Conservation (phyloP, 148 eudicot genomes). For the Amaranthus palmeri region DNA sequence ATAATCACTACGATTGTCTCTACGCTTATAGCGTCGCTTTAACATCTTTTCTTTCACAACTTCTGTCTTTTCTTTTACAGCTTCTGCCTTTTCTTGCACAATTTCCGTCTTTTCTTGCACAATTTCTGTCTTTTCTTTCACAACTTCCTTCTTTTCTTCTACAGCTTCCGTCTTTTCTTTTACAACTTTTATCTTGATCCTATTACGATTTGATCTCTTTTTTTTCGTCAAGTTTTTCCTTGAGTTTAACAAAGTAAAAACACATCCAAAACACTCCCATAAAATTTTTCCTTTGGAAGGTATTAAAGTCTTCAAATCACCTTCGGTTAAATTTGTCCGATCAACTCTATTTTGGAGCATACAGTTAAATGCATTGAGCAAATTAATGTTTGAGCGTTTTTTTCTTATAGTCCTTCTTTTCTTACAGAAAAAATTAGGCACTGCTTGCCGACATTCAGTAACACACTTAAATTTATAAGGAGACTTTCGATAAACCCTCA, state of each 20-base stretch:
- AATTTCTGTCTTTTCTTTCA: neutral
- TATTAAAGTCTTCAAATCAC: slow-evolving; percentile 5
- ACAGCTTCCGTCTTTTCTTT: neutral
- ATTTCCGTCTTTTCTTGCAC: neutral
- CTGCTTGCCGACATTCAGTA: slow-evolving; percentile 3
- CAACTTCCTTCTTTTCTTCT: neutral
- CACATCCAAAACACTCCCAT: neutral
- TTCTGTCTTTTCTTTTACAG: neutral
- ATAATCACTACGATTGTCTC: slow-evolving; percentile 6
- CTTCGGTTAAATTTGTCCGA: slow-evolving; percentile 1
- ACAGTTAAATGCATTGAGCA: slow-evolving; percentile 3
- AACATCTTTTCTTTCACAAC: neutral
- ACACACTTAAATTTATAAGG: neutral
- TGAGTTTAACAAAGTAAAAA: slow-evolving; percentile 10
- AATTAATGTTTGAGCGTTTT: neutral
- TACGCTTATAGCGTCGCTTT: slow-evolving; percentile 7
- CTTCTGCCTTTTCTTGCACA: neutral
- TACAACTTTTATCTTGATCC: neutral
- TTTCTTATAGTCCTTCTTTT: slow-evolving; percentile 10
- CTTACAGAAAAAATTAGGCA: slow-evolving; percentile 6
- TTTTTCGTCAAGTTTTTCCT: neutral
- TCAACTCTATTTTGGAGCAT: neutral
- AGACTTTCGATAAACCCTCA: slow-evolving; percentile 12
- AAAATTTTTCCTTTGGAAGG: neutral
- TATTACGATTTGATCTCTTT: slow-evolving; percentile 11